These are phyloP conservation scores for Porcisia hertigi DNA, from an alignment of 208 protist species.

Conservation along the genomic window DNA sequence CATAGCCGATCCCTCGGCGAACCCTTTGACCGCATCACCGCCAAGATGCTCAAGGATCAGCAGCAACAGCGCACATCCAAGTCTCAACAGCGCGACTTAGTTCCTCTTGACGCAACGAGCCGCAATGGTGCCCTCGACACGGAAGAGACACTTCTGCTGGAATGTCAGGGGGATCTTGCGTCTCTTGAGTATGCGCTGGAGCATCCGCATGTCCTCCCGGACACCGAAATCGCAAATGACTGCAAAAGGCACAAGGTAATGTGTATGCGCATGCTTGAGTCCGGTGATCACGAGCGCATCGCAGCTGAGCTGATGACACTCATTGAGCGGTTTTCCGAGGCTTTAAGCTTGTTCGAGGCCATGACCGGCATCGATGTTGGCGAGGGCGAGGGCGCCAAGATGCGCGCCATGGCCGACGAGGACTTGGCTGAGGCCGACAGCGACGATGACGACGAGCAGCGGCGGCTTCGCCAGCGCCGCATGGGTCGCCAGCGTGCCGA, in stretches of 20 bases:
- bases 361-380: slow-evolving; percentile 87
- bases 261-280: slow-evolving; percentile 86
- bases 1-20: slow-evolving; percentile 75
- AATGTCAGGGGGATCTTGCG: slow-evolving; percentile 84
- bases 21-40: slow-evolving; percentile 48
- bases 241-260: slow-evolving; percentile 83
- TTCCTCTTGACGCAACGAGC: slow-evolving; percentile 34
- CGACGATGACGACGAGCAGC: slow-evolving; percentile 79
- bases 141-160: slow-evolving; percentile 73
- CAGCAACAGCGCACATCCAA: slow-evolving; percentile 20
- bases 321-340: slow-evolving; percentile 82
- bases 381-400: slow-evolving; percentile 66
- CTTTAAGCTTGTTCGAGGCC: slow-evolving; percentile 80
- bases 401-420: slow-evolving; percentile 53
- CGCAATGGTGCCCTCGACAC: slow-evolving; percentile 67
- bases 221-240: slow-evolving; percentile 77
- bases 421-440: slow-evolving; percentile 61
- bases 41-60: slow-evolving; percentile 44
- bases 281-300: slow-evolving; percentile 68
- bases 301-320: slow-evolving; percentile 78
- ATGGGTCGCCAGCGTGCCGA: slow-evolving; percentile 26
- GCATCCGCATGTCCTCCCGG: slow-evolving; percentile 80
- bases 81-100: slow-evolving; percentile 36
- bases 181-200: slow-evolving; percentile 89
- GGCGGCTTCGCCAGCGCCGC: slow-evolving; percentile 45